These are phyloP conservation scores for Microglena sp. DNA, from an alignment of 139 green algal genomes.

Conservation along the genomic window DNA sequence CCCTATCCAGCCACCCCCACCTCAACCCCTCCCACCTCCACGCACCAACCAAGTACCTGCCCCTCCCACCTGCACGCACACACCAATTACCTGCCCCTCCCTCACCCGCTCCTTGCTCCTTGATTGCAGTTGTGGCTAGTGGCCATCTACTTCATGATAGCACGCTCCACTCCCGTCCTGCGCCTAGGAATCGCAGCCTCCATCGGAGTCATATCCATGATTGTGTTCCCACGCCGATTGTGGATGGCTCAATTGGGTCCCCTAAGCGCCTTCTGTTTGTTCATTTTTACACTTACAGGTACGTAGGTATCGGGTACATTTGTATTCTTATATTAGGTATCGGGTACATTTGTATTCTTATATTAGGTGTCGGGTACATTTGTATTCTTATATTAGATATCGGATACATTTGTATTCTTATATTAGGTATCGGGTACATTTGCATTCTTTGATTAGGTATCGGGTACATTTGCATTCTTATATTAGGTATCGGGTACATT, in stretches of 20 bases:
- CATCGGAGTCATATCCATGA: conserved; percentile 28
- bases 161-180: conserved; percentile 28
- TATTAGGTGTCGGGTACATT: no score
- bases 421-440: no score
- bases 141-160: conserved; percentile 51
- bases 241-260: conserved; percentile 52
- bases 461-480: no score
- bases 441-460: no score
- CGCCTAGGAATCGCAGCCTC: conserved; percentile 28
- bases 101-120: not conserved
- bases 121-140: conserved; percentile 62
- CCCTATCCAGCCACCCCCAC: not conserved
- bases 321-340: no score
- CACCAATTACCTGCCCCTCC: not conserved
- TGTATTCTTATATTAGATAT: no score
- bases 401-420: no score
- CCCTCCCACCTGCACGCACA: no score
- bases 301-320: no score
- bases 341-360: no score
- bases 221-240: conserved; percentile 38
- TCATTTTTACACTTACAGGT: conserved; percentile 54
- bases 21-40: no score
- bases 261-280: conserved; percentile 37
- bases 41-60: not conserved
- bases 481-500: no score